phyloP scores from a whole-genome alignment of 768 basidiomycete genomes.

The Phylloporus sp. region DNA sequence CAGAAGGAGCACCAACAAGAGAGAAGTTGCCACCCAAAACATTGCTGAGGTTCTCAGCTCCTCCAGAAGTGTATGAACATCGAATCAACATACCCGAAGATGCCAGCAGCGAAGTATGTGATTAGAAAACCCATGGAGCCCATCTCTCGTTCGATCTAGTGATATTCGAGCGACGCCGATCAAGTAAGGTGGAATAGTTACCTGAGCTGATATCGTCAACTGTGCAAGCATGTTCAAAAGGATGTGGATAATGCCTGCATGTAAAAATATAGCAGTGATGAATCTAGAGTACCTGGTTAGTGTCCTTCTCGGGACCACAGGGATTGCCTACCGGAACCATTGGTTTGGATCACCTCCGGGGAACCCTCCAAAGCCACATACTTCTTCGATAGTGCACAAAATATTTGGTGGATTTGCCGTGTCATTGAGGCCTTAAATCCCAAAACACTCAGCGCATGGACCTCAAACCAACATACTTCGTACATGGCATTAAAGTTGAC shows the following conservation, averaged over 20 bases:
- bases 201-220: slow-evolving; percentile 71
- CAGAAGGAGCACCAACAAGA: slow-evolving; percentile 79
- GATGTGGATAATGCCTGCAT: slow-evolving; percentile 94
- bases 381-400: slow-evolving; percentile 69
- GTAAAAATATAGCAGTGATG: slow-evolving; percentile 84
- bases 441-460: slow-evolving; percentile 3
- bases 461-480: slow-evolving; percentile 19
- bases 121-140: slow-evolving; percentile 81
- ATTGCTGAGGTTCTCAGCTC: slow-evolving; percentile 43
- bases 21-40: slow-evolving; percentile 92
- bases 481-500: slow-evolving; percentile 56
- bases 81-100: slow-evolving; percentile 64
- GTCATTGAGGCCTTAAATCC: slow-evolving; percentile 66
- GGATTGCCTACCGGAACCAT: slow-evolving; percentile 42
- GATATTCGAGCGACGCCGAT: background rate
- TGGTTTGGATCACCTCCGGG: slow-evolving; percentile 44
- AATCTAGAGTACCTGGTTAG: slow-evolving; percentile 45
- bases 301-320: slow-evolving; percentile 44
- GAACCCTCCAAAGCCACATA: slow-evolving; percentile 88
- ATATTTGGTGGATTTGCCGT: slow-evolving; percentile 70
- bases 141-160: slow-evolving; percentile 85
- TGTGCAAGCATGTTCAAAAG: slow-evolving; percentile 89
- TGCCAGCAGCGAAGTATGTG: slow-evolving; percentile 85
- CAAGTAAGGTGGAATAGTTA: slow-evolving; percentile 23
- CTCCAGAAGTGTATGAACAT: background rate